Conservation (phyloP, 2,329 filamentous ascomycete genomes). For the Penicillium sp. region DNA sequence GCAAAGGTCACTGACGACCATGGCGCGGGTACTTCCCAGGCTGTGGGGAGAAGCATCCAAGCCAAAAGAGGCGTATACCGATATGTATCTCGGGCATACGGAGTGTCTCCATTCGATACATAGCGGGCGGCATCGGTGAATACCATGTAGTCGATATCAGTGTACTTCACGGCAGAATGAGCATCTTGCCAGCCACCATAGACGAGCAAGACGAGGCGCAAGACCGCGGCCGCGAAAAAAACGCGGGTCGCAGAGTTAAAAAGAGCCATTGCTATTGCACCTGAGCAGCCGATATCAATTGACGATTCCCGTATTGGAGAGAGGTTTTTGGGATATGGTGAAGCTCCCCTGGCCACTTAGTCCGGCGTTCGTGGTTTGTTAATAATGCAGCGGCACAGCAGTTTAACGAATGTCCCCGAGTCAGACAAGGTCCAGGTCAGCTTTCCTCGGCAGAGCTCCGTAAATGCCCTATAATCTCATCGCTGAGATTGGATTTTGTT, state of each 20-base stretch:
- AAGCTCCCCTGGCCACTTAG: background rate
- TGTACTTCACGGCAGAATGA: constrained; percentile 91
- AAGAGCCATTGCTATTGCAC: constrained; percentile 7
- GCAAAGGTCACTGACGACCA: constrained; percentile 54
- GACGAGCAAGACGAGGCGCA: constrained; percentile 73
- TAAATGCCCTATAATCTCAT: background rate
- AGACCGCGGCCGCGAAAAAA: constrained; percentile 48
- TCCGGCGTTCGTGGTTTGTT: background rate
- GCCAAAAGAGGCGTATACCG: constrained; percentile 93
- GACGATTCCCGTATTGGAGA: background rate
- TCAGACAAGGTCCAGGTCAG: background rate
- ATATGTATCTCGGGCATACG: constrained; percentile 90
- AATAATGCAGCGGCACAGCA: background rate
- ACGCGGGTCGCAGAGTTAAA: constrained; percentile 36
- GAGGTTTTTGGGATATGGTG: background rate
- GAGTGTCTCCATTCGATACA: constrained; percentile 65
- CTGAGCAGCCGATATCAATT: too few species aligned
- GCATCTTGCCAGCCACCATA: constrained; percentile 94
- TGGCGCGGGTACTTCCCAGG: constrained; percentile 45
- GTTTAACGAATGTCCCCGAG: background rate
- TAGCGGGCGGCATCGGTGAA: constrained; percentile 94
- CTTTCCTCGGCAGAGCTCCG: background rate
- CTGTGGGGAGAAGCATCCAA: constrained; percentile 84
- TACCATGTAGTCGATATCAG: constrained; percentile 97
- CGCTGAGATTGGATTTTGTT: background rate